Evolutionary conservation across 495 filamentous ascomycete genomes (phyloP).

Genomic region (Daldinia childiae): DNA sequence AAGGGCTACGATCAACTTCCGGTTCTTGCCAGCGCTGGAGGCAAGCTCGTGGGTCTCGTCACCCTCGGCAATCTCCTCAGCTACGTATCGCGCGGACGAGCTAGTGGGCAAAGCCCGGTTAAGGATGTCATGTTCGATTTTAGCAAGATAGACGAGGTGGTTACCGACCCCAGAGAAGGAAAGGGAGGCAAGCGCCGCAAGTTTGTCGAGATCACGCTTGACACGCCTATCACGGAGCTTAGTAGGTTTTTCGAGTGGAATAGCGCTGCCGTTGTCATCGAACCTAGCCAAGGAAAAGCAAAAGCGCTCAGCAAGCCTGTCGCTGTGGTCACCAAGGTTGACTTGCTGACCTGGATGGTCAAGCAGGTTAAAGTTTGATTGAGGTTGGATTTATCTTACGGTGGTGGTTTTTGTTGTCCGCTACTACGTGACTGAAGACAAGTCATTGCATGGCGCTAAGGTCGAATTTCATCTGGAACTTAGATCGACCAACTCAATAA

Average conservation of each 20-base stretch:
- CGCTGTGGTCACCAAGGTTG: conserved; percentile 96
- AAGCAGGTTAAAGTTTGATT: conserved; percentile 66
- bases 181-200: conserved; percentile 62
- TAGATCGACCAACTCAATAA: conserved; percentile 16
- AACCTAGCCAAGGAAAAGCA: conserved; percentile 61
- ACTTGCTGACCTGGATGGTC: conserved; percentile 91
- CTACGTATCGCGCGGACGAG: conserved; percentile 83
- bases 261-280: conserved; percentile 91
- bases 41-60: conserved; percentile 85
- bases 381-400: background rate
- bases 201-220: conserved; percentile 92
- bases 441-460: conserved; percentile 32
- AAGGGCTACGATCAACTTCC: conserved; percentile 97
- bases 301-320: conserved; percentile 74
- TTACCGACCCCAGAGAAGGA: conserved; percentile 80
- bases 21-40: conserved; percentile 73
- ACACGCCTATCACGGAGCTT: conserved; percentile 83
- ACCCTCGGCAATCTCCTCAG: conserved; percentile 95
- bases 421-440: background rate
- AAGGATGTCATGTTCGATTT: conserved; percentile 98
- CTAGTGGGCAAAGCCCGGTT: conserved; percentile 74
- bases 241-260: conserved; percentile 98
- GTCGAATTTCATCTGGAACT: conserved; percentile 12
- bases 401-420: background rate
- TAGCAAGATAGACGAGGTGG: conserved; percentile 79